Conservation (phyloP, 345 rosid genomes). For the Eucalyptus sp. region DNA sequence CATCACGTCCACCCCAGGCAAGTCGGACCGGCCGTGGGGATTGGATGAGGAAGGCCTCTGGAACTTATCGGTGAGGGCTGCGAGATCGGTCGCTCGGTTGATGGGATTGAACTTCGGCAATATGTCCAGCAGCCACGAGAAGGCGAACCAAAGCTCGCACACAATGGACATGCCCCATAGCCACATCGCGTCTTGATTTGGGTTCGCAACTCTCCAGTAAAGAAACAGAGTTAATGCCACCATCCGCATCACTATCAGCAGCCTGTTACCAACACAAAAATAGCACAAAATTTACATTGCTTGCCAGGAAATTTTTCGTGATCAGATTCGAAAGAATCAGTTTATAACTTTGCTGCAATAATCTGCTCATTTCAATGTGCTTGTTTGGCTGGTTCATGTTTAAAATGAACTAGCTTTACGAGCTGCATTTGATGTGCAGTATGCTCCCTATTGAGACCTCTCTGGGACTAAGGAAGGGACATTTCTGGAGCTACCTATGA, state of each 20-base stretch:
- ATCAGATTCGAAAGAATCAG: background rate
- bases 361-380: background rate
- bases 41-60: constrained; percentile 62
- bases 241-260: constrained; percentile 46
- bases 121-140: constrained; percentile 82
- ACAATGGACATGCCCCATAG: constrained; percentile 73
- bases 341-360: background rate
- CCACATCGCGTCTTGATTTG: constrained; percentile 84
- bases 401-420: background rate
- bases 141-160: constrained; percentile 91
- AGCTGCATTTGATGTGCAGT: background rate
- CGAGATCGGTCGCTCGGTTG: constrained; percentile 71
- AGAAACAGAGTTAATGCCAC: constrained; percentile 44
- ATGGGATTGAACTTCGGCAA: constrained; percentile 84
- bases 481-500: background rate
- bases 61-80: constrained; percentile 68
- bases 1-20: constrained; percentile 74
- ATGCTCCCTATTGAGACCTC: background rate
- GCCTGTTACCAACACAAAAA: constrained; percentile 14
- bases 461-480: background rate
- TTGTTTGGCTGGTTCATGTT: background rate
- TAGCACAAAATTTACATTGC: background rate
- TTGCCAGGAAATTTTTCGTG: background rate
- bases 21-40: constrained; percentile 82
- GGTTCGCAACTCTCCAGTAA: constrained; percentile 62